Base-by-base conservation (phyloP, 148 eudicot species). In the Silene latifolia region DNA sequence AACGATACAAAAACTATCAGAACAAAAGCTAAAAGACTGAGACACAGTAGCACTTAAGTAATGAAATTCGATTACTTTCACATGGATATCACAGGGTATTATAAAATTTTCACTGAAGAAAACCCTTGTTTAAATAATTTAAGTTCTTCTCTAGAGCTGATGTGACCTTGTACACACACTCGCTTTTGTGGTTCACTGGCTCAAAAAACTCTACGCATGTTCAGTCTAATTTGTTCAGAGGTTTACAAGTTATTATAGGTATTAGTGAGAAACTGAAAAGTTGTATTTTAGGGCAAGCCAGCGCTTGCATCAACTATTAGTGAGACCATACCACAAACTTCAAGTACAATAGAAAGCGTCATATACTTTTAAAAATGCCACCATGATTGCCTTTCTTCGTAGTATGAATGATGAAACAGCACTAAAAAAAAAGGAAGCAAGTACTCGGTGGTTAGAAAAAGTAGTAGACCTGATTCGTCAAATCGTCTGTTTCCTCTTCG, bases 401-500 rank as follows among this genome's bases (percentile, higher is more conserved):
- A 71, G 21, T 19, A 13, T 15, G 58, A 72, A 56, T 27, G 23
- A 32, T 4, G 35, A 32, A 32, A 32, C 63, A 47, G 51, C 9
- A n/a, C 57, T 13, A 32, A 61, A 54, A 32, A 27, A 27, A 51
- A 17, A 72, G 9, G 46, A 70, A 75, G 39, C 24, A 56, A 64
- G 46, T 2, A 32, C 42, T 35, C 24, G 64, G 68, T 18, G 24
- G 42, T 20, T 42, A 63, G 67, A 27, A 18, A 2, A 68, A 53
- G 44, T 76, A 78, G 60, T 11, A 14, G 69, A 93, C 98, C 97
- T 93, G 98, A 53, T 88, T 91, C 47, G 97, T 93, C 60, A 93
- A 79, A 58, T 93, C 97, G 32, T 93, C 97, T 20, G 98, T 88
- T 85, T 93, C 98, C 75, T 91, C 98, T 87, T 93, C 98, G 74